Conservation (phyloP, 306 rosid genomes). For the Corylus avellana region DNA sequence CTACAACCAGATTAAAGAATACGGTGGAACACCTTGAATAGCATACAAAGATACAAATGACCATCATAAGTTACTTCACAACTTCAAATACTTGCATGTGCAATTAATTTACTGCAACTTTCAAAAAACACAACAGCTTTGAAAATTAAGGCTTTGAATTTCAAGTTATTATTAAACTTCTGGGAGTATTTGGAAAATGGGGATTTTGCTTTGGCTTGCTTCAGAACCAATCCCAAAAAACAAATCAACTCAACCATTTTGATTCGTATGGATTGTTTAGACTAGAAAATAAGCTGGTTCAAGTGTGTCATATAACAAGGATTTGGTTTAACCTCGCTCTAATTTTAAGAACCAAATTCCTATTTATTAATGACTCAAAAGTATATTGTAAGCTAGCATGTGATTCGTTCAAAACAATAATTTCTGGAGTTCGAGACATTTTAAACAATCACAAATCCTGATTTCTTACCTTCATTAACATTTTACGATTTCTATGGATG, state of each 20-base stretch:
- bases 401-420: not conserved
- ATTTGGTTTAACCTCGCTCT: too few species aligned
- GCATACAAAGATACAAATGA: not conserved
- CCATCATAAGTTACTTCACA: too few species aligned
- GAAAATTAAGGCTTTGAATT: too few species aligned
- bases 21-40: too few species aligned
- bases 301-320: not conserved
- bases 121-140: not conserved
- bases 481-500: not conserved
- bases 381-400: not conserved
- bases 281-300: not conserved
- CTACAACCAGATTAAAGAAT: too few species aligned
- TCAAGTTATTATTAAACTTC: too few species aligned
- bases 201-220: not conserved
- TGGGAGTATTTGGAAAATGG: not conserved
- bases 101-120: not conserved
- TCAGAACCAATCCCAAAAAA: not conserved
- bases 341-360: not conserved
- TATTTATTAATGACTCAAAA: not conserved
- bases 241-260: not conserved
- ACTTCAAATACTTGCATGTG: not conserved
- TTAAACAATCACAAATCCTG: not conserved
- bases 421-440: not conserved
- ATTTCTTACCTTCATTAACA: constrained; percentile 6
- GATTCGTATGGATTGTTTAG: not conserved